These are phyloP conservation scores for Laburnicola sp. DNA, from an alignment of 2,329 filamentous ascomycete species.

Conservation along the genomic window DNA sequence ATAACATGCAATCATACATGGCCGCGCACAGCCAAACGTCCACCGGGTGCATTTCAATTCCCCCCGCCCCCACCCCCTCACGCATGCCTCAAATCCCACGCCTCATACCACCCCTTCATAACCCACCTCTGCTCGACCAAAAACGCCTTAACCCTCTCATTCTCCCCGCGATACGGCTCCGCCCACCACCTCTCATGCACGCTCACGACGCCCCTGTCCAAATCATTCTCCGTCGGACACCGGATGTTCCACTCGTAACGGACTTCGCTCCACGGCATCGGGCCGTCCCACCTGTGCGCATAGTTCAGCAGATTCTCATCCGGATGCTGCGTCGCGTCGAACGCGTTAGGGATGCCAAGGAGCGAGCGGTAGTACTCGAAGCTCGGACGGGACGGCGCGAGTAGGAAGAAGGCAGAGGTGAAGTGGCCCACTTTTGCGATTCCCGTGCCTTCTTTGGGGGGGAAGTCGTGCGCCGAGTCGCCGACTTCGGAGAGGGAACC, in stretches of 20 bases:
- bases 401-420: slow-evolving; percentile 46
- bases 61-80: background rate
- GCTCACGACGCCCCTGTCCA: slow-evolving; percentile 41
- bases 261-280: slow-evolving; percentile 48
- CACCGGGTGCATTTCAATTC: no score
- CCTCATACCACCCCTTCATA: slow-evolving; percentile 47
- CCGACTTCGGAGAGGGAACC: slow-evolving; percentile 39
- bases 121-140: slow-evolving; percentile 41
- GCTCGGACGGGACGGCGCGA: slow-evolving; percentile 32
- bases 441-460: slow-evolving; percentile 34
- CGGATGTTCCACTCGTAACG: slow-evolving; percentile 45
- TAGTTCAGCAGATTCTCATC: slow-evolving; percentile 47
- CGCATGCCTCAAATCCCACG: slow-evolving; percentile 23
- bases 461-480: slow-evolving; percentile 38
- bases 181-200: slow-evolving; percentile 49
- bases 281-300: slow-evolving; percentile 40
- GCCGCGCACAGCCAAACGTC: no score
- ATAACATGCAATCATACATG: no score
- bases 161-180: slow-evolving; percentile 26
- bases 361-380: slow-evolving; percentile 40
- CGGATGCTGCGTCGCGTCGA: slow-evolving; percentile 33
- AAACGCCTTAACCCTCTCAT: slow-evolving; percentile 39
- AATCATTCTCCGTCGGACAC: slow-evolving; percentile 41
- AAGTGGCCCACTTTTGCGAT: slow-evolving; percentile 37
- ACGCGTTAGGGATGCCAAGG: slow-evolving; percentile 33